Conservation (phyloP, 2,329 filamentous ascomycete species). For the Colletotrichum higginsianum region DNA sequence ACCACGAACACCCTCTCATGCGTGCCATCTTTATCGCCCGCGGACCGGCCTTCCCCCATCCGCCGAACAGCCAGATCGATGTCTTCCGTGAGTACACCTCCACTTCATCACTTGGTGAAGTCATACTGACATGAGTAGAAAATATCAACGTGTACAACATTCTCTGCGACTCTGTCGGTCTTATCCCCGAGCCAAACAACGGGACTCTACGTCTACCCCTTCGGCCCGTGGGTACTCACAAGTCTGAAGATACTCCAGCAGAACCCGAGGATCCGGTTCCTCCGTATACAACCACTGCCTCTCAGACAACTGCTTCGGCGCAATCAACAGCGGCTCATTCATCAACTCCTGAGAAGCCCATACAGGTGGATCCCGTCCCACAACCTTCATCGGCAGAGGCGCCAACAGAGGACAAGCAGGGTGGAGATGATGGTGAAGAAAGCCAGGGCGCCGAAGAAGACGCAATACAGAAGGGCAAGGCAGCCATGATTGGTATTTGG, state of each 20-base stretch:
- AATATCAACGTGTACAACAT: constrained; percentile 97
- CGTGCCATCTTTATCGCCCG: constrained; percentile 93
- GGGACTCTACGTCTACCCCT: constrained; percentile 85
- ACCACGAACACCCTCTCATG: constrained; percentile 96
- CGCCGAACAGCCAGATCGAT: constrained; percentile 83
- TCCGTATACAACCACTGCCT: constrained; percentile 43
- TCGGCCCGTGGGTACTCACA: constrained; percentile 74
- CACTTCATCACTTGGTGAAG: not conserved
- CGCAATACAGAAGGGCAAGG: constrained; percentile 48
- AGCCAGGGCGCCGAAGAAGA: constrained; percentile 47
- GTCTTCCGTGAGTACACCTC: constrained; percentile 80
- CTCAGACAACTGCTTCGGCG: constrained; percentile 35
- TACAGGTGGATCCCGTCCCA: constrained; percentile 45
- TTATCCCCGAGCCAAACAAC: constrained; percentile 85
- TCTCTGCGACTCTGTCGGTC: constrained; percentile 86
- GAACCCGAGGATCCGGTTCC: constrained; percentile 68
- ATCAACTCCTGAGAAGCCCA: constrained; percentile 40
- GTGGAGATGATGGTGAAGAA: constrained; percentile 37
- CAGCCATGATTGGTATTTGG: constrained; percentile 59
- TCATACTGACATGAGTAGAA: constrained; percentile 68
- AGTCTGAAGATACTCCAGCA: constrained; percentile 62
- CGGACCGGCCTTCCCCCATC: constrained; percentile 92
- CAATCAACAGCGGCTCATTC: constrained; percentile 29
- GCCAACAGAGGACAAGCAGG: constrained; percentile 36
- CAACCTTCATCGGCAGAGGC: constrained; percentile 42